Conservation (phyloP, 139 green algal genomes). For the Axilococcus clingmanii region DNA sequence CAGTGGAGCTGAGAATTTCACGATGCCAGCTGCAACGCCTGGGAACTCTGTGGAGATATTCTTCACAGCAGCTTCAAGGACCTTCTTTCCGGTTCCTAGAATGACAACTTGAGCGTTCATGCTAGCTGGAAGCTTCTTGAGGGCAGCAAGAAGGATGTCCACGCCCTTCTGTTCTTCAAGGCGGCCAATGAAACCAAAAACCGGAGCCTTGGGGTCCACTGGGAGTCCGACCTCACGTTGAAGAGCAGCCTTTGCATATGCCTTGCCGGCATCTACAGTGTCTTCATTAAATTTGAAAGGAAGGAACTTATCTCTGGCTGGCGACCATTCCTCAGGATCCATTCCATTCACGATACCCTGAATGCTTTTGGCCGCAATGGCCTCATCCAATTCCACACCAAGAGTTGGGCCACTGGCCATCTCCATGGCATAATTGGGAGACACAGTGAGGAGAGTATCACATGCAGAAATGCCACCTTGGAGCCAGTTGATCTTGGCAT, state of each 20-base stretch:
- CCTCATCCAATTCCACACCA: slow-evolving; percentile 83
- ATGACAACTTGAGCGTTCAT: slow-evolving; percentile 63
- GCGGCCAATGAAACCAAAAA: slow-evolving; percentile 90
- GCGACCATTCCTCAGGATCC: slow-evolving; percentile 92
- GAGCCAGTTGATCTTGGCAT: slow-evolving; percentile 96
- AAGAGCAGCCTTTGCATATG: slow-evolving; percentile 78
- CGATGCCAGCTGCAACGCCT: slow-evolving; percentile 65
- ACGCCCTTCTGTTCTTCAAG: slow-evolving; percentile 99
- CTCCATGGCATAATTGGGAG: slow-evolving; percentile 93
- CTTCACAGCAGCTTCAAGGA: slow-evolving; percentile 66
- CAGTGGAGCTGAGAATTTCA: slow-evolving; percentile 78
- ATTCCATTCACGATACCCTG: slow-evolving; percentile 99
- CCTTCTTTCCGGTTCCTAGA: slow-evolving; percentile 95
- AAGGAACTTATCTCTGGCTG: slow-evolving; percentile 89
- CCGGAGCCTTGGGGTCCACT: slow-evolving; percentile 62
- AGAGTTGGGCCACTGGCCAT: slow-evolving; percentile 55
- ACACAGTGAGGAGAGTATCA: slow-evolving; percentile 93
- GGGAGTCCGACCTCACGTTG: slow-evolving; percentile 61
- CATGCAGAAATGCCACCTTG: slow-evolving; percentile 75
- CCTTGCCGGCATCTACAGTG: slow-evolving; percentile 80
- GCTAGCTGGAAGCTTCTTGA: slow-evolving; percentile 64
- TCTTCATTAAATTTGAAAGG: slow-evolving; percentile 82
- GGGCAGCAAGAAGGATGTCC: slow-evolving; percentile 87
- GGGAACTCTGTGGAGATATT: slow-evolving; percentile 65
- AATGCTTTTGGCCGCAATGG: slow-evolving; percentile 61